These are phyloP conservation scores for Verticillium isaacii DNA, from an alignment of 2,329 filamentous ascomycete species.

Conservation along the genomic window DNA sequence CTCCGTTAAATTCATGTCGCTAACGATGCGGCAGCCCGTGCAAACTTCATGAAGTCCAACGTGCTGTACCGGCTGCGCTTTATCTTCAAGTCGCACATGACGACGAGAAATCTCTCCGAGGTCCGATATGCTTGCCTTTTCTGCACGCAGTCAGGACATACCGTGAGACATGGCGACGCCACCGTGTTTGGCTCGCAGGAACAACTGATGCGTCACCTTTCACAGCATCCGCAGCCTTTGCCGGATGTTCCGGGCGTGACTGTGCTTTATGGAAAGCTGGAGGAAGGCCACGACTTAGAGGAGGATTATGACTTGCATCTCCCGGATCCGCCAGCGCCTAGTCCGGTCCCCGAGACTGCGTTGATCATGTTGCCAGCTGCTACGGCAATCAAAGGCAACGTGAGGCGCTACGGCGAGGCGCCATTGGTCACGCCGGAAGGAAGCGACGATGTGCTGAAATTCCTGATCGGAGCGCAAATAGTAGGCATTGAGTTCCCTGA, in stretches of 20 bases:
- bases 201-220: conserved; percentile 31
- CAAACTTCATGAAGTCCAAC: conserved; percentile 25
- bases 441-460: conserved; percentile 30
- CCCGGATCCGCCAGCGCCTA: conserved; percentile 19
- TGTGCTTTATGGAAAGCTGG: conserved; percentile 23
- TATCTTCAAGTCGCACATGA: conserved; percentile 36
- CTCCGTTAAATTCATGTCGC: background rate
- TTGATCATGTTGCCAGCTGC: conserved; percentile 24
- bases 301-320: conserved; percentile 33
- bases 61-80: conserved; percentile 33
- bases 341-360: conserved; percentile 16
- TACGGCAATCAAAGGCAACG: conserved; percentile 26
- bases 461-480: conserved; percentile 26
- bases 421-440: conserved; percentile 26
- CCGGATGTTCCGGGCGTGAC: conserved; percentile 29
- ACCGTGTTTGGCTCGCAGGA: conserved; percentile 33
- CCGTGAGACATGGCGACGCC: conserved; percentile 32
- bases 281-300: conserved; percentile 15
- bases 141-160: conserved; percentile 27
- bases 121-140: conserved; percentile 36
- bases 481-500: conserved; percentile 26
- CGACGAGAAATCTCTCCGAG: conserved; percentile 22
- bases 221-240: conserved; percentile 34
- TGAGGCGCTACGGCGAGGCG: conserved; percentile 25
- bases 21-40: conserved; percentile 19